phyloP scores from a whole-genome alignment of 331 rosid species.

The Telfairia occidentalis region DNA sequence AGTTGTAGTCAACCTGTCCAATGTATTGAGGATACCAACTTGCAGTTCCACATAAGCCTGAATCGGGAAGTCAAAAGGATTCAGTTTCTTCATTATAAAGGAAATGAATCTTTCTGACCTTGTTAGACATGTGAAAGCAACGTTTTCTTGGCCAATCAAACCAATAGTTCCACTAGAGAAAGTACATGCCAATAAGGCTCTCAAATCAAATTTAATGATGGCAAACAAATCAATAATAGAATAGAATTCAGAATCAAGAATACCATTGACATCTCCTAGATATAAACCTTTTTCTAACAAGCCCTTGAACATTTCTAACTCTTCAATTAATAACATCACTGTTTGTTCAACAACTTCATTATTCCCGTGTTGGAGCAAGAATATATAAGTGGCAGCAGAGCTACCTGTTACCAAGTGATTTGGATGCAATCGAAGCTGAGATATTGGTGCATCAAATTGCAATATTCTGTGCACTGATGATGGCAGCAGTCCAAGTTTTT shows the following conservation, averaged over 20 bases:
- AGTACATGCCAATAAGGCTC: conserved; percentile 62
- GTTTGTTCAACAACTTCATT: conserved; percentile 72
- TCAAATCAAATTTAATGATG: conserved; percentile 66
- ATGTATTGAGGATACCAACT: conserved; percentile 43
- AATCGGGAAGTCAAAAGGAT: conserved; percentile 64
- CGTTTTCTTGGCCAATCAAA: conserved; percentile 42
- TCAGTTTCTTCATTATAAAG: conserved; percentile 44
- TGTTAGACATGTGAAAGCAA: conserved; percentile 34
- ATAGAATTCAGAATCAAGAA: conserved; percentile 27
- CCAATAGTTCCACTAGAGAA: conserved; percentile 32
- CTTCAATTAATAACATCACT: conserved; percentile 44
- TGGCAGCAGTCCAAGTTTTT: conserved; percentile 70
- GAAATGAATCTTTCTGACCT: conserved; percentile 52
- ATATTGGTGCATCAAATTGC: conserved; percentile 59
- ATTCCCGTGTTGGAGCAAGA: conserved; percentile 83
- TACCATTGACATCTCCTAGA: conserved; percentile 24
- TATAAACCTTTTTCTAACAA: conserved; percentile 32
- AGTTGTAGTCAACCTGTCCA: conserved; percentile 53
- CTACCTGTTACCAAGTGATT: conserved; percentile 80
- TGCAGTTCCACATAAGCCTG: conserved; percentile 64
- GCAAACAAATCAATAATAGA: conserved; percentile 64
- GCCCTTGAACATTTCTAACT: conserved; percentile 58
- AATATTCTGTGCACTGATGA: conserved; percentile 57
- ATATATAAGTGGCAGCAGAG: conserved; percentile 83
- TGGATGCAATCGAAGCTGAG: conserved; percentile 76